A percentile compares a stretch with the other conserved stretches of the same genome.
Conservation (phyloP, 768 basidiomycete genomes). For the Sistotremastrum niveocremeum region DNA sequence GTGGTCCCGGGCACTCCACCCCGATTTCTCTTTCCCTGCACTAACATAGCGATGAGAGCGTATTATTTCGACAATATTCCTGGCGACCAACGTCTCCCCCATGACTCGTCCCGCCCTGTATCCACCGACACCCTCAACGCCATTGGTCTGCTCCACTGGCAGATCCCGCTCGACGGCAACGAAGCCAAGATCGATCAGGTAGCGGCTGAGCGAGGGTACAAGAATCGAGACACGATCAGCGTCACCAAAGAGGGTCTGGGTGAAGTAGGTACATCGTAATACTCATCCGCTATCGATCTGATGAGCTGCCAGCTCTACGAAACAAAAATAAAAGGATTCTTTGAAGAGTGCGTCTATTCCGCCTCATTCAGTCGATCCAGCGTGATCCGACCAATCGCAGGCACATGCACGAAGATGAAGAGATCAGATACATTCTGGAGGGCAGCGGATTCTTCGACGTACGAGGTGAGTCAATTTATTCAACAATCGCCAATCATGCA, state of each 20-base stretch:
- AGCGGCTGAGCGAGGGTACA: slow-evolving; percentile 60
- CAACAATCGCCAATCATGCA: background rate
- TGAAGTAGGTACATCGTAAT: slow-evolving; percentile 28
- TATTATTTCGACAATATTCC: slow-evolving; percentile 65
- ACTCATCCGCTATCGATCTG: background rate
- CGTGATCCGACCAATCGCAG: slow-evolving; percentile 20
- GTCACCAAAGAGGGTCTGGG: slow-evolving; percentile 71
- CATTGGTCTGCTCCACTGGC: slow-evolving; percentile 57
- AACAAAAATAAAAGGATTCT: slow-evolving; percentile 68
- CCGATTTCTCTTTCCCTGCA: too few species aligned
- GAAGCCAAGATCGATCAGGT: slow-evolving; percentile 44
- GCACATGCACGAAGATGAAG: slow-evolving; percentile 93
- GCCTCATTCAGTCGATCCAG: background rate
- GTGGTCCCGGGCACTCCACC: too few species aligned
- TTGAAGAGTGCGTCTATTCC: slow-evolving; percentile 48
- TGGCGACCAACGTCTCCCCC: slow-evolving; percentile 70
- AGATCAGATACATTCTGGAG: slow-evolving; percentile 76
- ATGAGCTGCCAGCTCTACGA: slow-evolving; percentile 39
- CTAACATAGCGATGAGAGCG: slow-evolving; percentile 38
- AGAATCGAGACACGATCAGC: slow-evolving; percentile 71
- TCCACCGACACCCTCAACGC: slow-evolving; percentile 28
- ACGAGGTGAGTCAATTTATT: slow-evolving; percentile 38
- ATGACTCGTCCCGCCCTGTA: slow-evolving; percentile 47
- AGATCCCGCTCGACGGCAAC: slow-evolving; percentile 40
- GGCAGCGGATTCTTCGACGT: slow-evolving; percentile 94